Base-by-base conservation (phyloP, 768 basidiomycete species). In the Lactifluus rugatus region DNA sequence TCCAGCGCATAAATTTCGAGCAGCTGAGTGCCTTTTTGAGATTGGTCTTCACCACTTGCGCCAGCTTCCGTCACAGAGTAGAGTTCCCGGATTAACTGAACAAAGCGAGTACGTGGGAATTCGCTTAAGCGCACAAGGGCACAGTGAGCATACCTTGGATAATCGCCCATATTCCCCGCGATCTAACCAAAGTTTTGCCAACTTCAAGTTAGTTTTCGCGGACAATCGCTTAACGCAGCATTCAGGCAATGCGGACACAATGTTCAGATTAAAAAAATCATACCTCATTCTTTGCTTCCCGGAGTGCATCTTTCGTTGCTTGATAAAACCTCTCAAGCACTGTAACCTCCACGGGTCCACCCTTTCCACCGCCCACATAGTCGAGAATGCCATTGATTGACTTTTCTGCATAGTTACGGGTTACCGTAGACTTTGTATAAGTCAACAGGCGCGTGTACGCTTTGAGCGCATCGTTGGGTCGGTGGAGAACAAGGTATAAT, bases 341-440 rank as follows among this genome's bases (percentile, higher is more conserved):
- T 58, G 89, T 88, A 10, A 96, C 88, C 58, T 88, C 87, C 4
- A 89, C 80, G 2, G 74, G 74, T 2, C 86, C 89, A 19, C 87
- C 84, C 70, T 88, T 87, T 49, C 86, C 82, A 48, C 93, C 93
- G 11, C 93, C 93, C 41, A 98, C 96, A 65, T 98, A 98, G 70
- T 99, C 96, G 63, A 99, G 76, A 63, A 99, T 96, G 56, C 90
- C 89, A 69, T 99, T 99, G 76, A 99, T 99, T 17, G 90, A 88
- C 77, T 98, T 99, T 72, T 99, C 96, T 11, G 95, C 93, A 67
- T 95, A 91, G 69, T 95, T 95, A 32, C 93, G 82, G 3, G 93
- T 96, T 19, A 96, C 92, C 2, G 91, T 89, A 14, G 89, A 92
- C 70, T 95, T 97, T 13, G 94, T 98, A 72, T 98, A 98, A 0